Evolutionary conservation across 768 basidiomycete species (phyloP).

Genomic region (Mycena latifolia): DNA sequence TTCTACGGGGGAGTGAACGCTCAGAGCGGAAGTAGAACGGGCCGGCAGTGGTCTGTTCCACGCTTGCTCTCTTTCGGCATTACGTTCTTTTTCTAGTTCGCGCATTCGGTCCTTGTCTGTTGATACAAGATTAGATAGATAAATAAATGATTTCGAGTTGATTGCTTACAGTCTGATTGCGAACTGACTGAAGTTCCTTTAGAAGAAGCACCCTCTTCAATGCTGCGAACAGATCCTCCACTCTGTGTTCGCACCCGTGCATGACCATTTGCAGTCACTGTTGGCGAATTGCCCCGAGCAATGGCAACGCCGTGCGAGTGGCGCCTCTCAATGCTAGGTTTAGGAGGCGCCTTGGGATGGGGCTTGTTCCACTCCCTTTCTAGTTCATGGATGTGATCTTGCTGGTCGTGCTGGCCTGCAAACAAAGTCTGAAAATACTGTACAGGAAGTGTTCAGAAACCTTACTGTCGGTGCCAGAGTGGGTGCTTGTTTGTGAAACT

Average conservation of each 20-base stretch:
- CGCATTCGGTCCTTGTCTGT: slow-evolving; percentile 60
- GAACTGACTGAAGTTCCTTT: slow-evolving; percentile 61
- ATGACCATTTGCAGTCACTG: slow-evolving; percentile 42
- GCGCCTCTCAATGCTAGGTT: slow-evolving; percentile 40
- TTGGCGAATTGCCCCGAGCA: slow-evolving; percentile 41
- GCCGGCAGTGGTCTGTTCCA: slow-evolving; percentile 63
- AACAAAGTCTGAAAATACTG: background rate
- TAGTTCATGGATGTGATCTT: slow-evolving; percentile 50
- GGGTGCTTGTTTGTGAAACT: slow-evolving; percentile 36
- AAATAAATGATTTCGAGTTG: slow-evolving; percentile 8
- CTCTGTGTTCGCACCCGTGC: slow-evolving; percentile 46
- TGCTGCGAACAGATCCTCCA: slow-evolving; percentile 53
- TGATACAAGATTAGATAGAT: background rate
- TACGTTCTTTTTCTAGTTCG: slow-evolving; percentile 58
- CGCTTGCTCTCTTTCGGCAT: slow-evolving; percentile 62
- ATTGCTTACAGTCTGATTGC: slow-evolving; percentile 63
- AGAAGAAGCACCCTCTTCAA: slow-evolving; percentile 54
- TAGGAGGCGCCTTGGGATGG: slow-evolving; percentile 32
- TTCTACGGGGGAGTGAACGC: slow-evolving; percentile 51
- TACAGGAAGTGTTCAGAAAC: background rate
- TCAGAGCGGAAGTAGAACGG: slow-evolving; percentile 48
- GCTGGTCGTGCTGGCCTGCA: slow-evolving; percentile 35
- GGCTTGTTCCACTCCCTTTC: slow-evolving; percentile 63
- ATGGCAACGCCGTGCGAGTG: slow-evolving; percentile 33
- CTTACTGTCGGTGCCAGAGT: slow-evolving; percentile 33